Base-by-base conservation (phyloP, 1,284 basidiomycete species). In the Malassezia brasiliensis region DNA sequence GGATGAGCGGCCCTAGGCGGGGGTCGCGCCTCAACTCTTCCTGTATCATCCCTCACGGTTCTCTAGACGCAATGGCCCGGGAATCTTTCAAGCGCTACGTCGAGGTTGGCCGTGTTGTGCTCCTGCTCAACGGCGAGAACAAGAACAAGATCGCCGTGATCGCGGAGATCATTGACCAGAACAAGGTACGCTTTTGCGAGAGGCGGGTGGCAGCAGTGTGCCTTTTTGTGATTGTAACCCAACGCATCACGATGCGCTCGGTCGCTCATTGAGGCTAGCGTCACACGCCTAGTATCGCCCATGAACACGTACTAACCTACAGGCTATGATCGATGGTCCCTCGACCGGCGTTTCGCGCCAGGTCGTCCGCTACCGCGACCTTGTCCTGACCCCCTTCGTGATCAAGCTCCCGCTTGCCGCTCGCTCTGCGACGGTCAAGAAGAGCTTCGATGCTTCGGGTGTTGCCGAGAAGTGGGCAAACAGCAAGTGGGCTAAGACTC, bases 161-260 rank as follows among this genome's bases (percentile, higher is more conserved):
- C 76, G 84, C 84, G 60, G 91, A 96, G 79, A 90, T 98, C 78
- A 90, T 98, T 67, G 94, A 98, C 83, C 93, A 96, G 83, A 94
- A 91, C 82, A 84, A 90, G 77, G 91, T 94, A 72, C 64, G 86
- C 79, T 48, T 47, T 14, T 17, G 20, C 30, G 32, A 30, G 11
- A 19, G 9, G 3, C 38, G 15, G 37, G 20, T 40, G 17, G 38
- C 17, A 40, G 9, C 3, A 10, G 44, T 30, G 28, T 8, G 15
- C 8, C 19, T 46, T 46, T 5, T 15, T 11, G 12, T 10, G 20
- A 5, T 42, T 20, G 31, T 6, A 30, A 11, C 31, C 25, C 4
- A 7, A 28, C 25, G 25, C 7, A 28, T 7, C 4, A 3, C 25
- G 25, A 28, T 28, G 25, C 7, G 25, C 7, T 28, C 25, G 25